Evolutionary conservation across 345 rosid species (phyloP), one percentile per base, ranked within the genome.

Genomic region (Eucalyptus curtisii): DNA sequence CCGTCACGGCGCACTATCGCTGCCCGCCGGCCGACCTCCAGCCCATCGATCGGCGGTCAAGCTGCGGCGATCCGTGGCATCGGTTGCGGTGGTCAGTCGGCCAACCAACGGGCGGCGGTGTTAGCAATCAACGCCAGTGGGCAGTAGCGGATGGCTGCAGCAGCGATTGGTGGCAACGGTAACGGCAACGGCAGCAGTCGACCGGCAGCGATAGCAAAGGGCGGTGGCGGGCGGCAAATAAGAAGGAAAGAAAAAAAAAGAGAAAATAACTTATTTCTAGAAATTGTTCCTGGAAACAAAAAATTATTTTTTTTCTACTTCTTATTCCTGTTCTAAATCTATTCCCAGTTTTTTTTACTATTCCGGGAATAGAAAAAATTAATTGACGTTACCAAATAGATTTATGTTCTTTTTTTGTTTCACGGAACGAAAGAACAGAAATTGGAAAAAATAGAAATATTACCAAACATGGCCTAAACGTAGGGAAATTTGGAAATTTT

Each of bases 1-100:
- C 0, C 0, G 4, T 0, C 10, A 1, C 22, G 1, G 0, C 0
- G 8, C 1, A 52, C 57, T 52, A 52, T 52, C 0, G 4, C 0
- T 17, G 2, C 55, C 6, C 2, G 0, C 9, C 20, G n/a, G 0
- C 0, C 3, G 0, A 19, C 55, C 55, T 52, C 24, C 0, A 19
- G n/a, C n/a, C n/a, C n/a, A n/a, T n/a, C n/a, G n/a, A n/a, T n/a
- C n/a, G n/a, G n/a, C n/a, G n/a, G n/a, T n/a, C n/a, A n/a, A n/a
- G n/a, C n/a, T n/a, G n/a, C n/a, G n/a, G n/a, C n/a, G n/a, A n/a
- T n/a, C n/a, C n/a, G n/a, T n/a, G n/a, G n/a, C n/a, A n/a, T n/a
- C n/a, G n/a, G n/a, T n/a, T n/a, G n/a, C n/a, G n/a, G n/a, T n/a
- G 20, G 53, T 49, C 3, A 2, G 3, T 6, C 1, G 1, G 3